These are phyloP conservation scores for Aspergillus fumigatiaffinis DNA, from an alignment of 2,329 filamentous ascomycete genomes.

Conservation along the genomic window DNA sequence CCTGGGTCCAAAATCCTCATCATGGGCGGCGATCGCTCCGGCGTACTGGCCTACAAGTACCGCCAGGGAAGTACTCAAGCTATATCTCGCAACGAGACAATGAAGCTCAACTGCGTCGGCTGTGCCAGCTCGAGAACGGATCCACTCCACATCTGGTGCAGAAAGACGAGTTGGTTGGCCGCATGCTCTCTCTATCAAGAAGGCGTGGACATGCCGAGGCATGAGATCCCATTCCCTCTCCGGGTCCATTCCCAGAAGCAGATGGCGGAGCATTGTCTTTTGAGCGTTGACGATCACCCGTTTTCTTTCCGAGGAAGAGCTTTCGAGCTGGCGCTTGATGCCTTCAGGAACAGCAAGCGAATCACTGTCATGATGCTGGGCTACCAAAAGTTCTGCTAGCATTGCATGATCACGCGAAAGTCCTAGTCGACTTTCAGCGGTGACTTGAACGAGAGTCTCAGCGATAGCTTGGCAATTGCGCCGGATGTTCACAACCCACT, in stretches of 20 bases:
- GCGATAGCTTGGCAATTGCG: constrained; percentile 37
- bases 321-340: constrained; percentile 27
- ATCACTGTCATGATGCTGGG: constrained; percentile 25
- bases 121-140: constrained; percentile 27
- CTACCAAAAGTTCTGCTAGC: constrained; percentile 28
- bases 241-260: constrained; percentile 10
- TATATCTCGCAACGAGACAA: not conserved
- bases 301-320: constrained; percentile 28
- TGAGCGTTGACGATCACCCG: constrained; percentile 14
- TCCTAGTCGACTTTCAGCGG: constrained; percentile 31
- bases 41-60: not conserved
- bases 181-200: constrained; percentile 38
- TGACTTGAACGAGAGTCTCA: constrained; percentile 35
- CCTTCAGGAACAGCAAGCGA: constrained; percentile 18
- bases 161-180: constrained; percentile 40
- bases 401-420: constrained; percentile 36
- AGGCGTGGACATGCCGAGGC: not conserved
- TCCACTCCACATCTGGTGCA: constrained; percentile 39
- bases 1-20: not conserved
- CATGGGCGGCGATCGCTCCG: not conserved
- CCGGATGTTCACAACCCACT: constrained; percentile 27
- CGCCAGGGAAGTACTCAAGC: not conserved
- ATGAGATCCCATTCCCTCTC: constrained; percentile 13
- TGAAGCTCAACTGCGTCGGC: not conserved
- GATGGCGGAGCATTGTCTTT: constrained; percentile 9